Evolutionary conservation across 2,329 filamentous ascomycete species (phyloP), one percentile per base, ranked within the genome.

Genomic region (Sclerotinia nivalis): DNA sequence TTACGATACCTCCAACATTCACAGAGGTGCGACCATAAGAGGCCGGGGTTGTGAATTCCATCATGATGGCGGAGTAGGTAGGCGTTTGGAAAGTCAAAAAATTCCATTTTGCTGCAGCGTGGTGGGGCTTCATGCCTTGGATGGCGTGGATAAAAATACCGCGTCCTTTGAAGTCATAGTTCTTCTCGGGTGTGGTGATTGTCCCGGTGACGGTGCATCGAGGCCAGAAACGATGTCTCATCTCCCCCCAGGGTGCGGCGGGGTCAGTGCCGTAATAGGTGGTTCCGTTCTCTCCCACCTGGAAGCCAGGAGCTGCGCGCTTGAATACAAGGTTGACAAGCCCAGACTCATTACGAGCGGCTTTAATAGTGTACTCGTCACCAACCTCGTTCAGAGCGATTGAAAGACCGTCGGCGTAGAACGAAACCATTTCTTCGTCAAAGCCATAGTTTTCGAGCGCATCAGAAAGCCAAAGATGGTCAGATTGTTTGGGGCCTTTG

Each of bases 91-190:
- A 97, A 82, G 94, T 89, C 81, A 88, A 85, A 83, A 97, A 99
- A 82, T 96, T 97, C 96, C 96, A 99, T 73, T 87, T 89, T 47
- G 92, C 89, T 72, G 95, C 94, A 70, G 93, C 92, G 80, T 98
- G 96, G 80, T 99, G 96, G 52, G 96, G 96, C 86, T 99, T 99
- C 95, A 98, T 98, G 80, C 94, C 96, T 83, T 98, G 96, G 66
- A 98, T 84, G 55, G 93, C 93, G 80, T 96, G 91, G 74, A 91
- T 86, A 82, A 93, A 95, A 77, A 96, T 83, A 47, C 89, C 93
- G 72, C 85, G 87, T 70, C 95, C 95, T 77, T 88, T 90, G 80
- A 97, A 89, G 79, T 97, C 90, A 72, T 97, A 84, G 50, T 91
- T 88, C 64, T 93, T 93, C 49, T 93, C 89, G 75, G 91, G 87